Conservation (phyloP, 1,284 basidiomycete species). For the Sporisorium scitamineum region DNA sequence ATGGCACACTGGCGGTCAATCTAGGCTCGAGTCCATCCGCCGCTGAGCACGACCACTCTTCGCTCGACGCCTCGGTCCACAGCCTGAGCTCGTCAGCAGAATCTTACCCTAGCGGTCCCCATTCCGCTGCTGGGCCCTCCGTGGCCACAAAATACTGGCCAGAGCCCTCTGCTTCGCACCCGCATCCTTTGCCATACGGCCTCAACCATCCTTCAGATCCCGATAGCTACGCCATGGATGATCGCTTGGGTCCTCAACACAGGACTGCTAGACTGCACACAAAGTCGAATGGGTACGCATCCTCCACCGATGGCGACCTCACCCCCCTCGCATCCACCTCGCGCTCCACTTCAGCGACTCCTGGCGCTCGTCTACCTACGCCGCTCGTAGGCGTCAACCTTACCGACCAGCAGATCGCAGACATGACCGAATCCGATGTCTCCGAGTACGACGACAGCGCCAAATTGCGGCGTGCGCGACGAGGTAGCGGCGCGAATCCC, state of each 20-base stretch:
- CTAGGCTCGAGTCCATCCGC: slow-evolving; percentile 24
- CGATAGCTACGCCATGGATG: slow-evolving; percentile 16
- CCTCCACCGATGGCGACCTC: slow-evolving; percentile 55
- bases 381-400: slow-evolving; percentile 49
- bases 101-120: slow-evolving; percentile 2
- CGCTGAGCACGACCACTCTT: slow-evolving; percentile 10
- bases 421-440: slow-evolving; percentile 54
- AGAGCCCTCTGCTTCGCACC: slow-evolving; percentile 18
- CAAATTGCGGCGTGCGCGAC: slow-evolving; percentile 30
- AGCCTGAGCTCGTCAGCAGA: slow-evolving; percentile 14
- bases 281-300: slow-evolving; percentile 44
- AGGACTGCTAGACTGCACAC: slow-evolving; percentile 19
- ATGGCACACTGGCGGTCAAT: slow-evolving; percentile 27
- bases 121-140: slow-evolving; percentile 1
- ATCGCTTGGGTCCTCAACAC: slow-evolving; percentile 21
- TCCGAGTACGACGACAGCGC: slow-evolving; percentile 53
- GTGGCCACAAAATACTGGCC: slow-evolving; percentile 29
- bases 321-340: slow-evolving; percentile 44
- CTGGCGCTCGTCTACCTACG: slow-evolving; percentile 26
- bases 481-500: slow-evolving; percentile 23
- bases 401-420: slow-evolving; percentile 41
- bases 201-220: slow-evolving; percentile 2
- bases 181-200: slow-evolving; percentile 9
- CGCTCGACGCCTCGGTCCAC: slow-evolving; percentile 24
- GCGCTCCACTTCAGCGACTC: not conserved